Evolutionary conservation across 2,329 filamentous ascomycete species (phyloP).

Genomic region (Colletotrichum phormii): DNA sequence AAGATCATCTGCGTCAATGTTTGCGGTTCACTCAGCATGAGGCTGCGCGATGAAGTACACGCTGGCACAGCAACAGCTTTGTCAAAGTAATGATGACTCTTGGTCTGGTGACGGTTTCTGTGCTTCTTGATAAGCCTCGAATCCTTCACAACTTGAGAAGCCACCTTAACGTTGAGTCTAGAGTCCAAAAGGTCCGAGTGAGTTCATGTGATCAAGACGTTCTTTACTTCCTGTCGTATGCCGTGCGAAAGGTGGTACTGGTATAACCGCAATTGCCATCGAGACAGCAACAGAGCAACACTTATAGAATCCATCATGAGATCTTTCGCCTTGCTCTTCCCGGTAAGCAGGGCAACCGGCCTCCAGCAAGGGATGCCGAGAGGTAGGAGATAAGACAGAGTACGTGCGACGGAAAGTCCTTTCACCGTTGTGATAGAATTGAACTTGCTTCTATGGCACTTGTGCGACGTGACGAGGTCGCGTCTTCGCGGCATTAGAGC

Average conservation of each 20-base stretch:
- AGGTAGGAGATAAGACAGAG: not conserved
- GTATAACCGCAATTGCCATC: conserved; percentile 2
- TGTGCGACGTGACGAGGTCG: conserved; percentile 11
- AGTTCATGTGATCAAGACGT: not conserved
- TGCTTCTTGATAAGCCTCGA: not conserved
- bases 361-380: not conserved
- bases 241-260: conserved; percentile 23
- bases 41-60: not conserved
- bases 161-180: not conserved
- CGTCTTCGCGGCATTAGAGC: not conserved
- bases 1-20: not conserved
- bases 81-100: not conserved
- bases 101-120: not conserved
- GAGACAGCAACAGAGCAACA: conserved; percentile 8
- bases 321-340: not conserved
- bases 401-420: not conserved
- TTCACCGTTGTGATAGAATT: not conserved
- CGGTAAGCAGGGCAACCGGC: conserved; percentile 27
- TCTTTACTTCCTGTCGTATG: not conserved
- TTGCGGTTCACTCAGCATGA: not conserved
- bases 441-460: not conserved
- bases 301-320: conserved; percentile 4
- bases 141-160: not conserved
- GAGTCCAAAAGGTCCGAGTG: not conserved
- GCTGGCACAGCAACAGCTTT: not conserved